Percentiles rank a stretch among this genome's conserved stretches.
Conservation (phyloP, 169 alveolate species). For the Cyclospora cayetanensis region DNA sequence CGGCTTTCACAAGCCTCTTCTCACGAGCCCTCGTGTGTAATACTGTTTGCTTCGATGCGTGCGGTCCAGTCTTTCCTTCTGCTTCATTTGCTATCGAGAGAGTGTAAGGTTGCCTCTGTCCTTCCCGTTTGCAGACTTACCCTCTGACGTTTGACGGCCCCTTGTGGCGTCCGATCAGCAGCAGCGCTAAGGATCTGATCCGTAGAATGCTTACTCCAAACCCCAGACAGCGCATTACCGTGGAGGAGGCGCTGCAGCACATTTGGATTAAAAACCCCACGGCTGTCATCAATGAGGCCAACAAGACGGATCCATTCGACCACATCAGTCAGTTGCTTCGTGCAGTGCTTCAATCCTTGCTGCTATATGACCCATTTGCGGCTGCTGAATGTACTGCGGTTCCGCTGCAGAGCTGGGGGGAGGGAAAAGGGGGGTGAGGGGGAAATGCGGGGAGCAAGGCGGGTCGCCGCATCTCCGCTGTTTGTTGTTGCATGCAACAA, state of each 20-base stretch:
- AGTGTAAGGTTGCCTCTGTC: no score
- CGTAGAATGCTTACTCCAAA: constrained; percentile 77
- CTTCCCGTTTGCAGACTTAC: background rate
- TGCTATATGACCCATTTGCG: background rate
- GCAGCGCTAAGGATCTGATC: constrained; percentile 86
- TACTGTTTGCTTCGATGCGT: background rate
- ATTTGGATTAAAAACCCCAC: constrained; percentile 88
- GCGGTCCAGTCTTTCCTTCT: background rate
- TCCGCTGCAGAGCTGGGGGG: constrained; percentile 1
- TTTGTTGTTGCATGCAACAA: no score
- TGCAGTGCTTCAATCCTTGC: background rate
- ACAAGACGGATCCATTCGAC: constrained; percentile 40
- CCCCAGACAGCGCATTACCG: constrained; percentile 82
- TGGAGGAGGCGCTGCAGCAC: constrained; percentile 88
- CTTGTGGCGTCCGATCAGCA: constrained; percentile 83
- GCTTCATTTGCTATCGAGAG: background rate
- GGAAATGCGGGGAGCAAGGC: no score
- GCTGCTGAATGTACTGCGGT: constrained; percentile 15
- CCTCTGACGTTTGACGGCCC: constrained; percentile 80
- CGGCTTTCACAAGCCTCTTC: no score
- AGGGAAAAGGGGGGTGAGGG: background rate
- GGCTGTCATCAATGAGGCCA: constrained; percentile 85
- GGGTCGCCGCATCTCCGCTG: no score
- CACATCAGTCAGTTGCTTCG: constrained; percentile 6
- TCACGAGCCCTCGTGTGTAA: no score